Conservation (phyloP, 495 filamentous ascomycete genomes). For the Cladorrhinum samala region DNA sequence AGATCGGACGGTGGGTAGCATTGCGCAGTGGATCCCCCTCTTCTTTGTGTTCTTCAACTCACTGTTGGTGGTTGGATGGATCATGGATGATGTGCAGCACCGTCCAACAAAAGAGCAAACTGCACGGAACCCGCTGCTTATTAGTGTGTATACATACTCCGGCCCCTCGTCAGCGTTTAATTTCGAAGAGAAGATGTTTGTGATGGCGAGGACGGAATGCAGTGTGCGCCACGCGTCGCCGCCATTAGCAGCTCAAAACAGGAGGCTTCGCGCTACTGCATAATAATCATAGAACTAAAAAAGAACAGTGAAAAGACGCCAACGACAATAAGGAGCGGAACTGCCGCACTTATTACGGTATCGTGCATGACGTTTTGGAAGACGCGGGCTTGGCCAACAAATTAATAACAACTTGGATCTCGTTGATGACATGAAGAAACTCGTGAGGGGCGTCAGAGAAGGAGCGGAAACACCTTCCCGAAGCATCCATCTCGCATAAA, state of each 20-base stretch:
- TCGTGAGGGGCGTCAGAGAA: neutral
- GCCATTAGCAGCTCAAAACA: too few relatives aligned
- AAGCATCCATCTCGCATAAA: conserved; percentile 3
- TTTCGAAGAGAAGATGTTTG: too few relatives aligned
- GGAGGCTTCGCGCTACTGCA: neutral
- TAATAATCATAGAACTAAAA: neutral
- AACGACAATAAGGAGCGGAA: neutral
- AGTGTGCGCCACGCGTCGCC: too few relatives aligned
- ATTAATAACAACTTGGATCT: neutral
- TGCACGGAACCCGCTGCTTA: too few relatives aligned
- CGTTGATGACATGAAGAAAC: neutral
- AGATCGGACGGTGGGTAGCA: neutral
- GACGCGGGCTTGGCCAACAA: neutral
- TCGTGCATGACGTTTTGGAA: neutral
- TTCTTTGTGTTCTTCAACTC: too few relatives aligned
- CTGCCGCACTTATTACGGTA: too few relatives aligned
- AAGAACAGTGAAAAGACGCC: neutral
- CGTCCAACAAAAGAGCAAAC: too few relatives aligned
- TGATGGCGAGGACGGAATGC: too few relatives aligned
- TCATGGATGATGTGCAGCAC: neutral
- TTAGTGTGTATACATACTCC: too few relatives aligned
- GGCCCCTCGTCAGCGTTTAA: too few relatives aligned
- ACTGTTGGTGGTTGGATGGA: neutral
- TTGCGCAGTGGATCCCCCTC: neutral
- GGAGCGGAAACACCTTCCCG: conserved; percentile 1